Evolutionary conservation across 2,329 filamentous ascomycete species (phyloP).

Genomic region (Colletotrichum liriopes): DNA sequence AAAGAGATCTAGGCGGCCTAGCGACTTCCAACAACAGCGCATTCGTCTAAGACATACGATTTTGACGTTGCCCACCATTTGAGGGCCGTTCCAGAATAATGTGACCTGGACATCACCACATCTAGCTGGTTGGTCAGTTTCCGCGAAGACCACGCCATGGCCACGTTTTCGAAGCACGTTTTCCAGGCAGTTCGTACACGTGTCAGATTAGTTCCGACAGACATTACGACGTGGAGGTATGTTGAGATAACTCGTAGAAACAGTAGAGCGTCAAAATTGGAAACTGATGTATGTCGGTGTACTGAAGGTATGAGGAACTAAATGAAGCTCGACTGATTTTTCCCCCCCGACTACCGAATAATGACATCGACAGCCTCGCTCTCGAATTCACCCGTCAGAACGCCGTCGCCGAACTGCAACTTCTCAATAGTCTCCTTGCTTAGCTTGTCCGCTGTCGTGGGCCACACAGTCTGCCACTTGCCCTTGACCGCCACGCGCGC

Average conservation of each 20-base stretch:
- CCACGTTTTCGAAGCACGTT: conserved; percentile 11
- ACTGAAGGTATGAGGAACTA: not conserved
- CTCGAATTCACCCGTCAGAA: conserved; percentile 39
- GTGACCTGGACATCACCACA: not conserved
- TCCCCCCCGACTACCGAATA: not conserved
- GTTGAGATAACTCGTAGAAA: no score
- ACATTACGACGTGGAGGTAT: not conserved
- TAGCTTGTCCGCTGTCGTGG: conserved; percentile 42
- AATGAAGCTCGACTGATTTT: not conserved
- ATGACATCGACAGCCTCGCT: conserved; percentile 35
- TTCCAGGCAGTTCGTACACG: not conserved
- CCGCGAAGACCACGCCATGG: not conserved
- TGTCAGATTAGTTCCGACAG: not conserved
- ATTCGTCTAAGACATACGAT: conserved; percentile 8
- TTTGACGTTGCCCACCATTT: not conserved
- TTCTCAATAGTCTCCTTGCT: conserved; percentile 36
- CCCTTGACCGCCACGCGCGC: conserved; percentile 55
- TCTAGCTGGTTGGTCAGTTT: not conserved
- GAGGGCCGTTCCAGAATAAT: not conserved
- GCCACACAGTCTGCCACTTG: conserved; percentile 57
- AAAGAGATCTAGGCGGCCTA: not conserved
- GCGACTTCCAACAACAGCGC: not conserved
- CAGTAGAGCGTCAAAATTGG: not conserved
- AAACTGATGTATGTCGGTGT: not conserved
- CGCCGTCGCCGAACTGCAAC: conserved; percentile 40